Percentiles rank a stretch among this genome's conserved stretches.
phyloP scores from a whole-genome alignment of 164 flowering plant species.

The Berberis vulgaris region DNA sequence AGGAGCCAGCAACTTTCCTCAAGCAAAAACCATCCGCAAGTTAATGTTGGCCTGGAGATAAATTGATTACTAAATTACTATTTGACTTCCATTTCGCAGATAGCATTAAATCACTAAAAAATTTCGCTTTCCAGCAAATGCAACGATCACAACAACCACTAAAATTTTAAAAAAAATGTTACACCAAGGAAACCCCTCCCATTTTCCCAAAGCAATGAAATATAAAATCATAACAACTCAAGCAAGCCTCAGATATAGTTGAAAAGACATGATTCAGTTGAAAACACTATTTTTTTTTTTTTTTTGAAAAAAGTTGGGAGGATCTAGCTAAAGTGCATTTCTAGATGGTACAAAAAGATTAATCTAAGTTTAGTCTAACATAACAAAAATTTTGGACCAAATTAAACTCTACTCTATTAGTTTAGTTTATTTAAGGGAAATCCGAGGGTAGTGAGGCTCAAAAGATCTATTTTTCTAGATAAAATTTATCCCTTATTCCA shows the following conservation, averaged over 20 bases:
- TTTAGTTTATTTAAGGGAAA: no score
- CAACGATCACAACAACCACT: neutral
- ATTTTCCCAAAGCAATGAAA: neutral
- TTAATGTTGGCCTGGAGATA: conserved; percentile 8
- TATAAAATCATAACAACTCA: neutral
- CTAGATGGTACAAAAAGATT: no score
- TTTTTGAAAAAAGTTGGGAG: no score
- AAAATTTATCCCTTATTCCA: no score
- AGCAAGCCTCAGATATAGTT: neutral
- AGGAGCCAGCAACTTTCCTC: conserved; percentile 88
- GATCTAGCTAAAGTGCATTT: no score
- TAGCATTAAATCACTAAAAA: conserved; percentile 1
- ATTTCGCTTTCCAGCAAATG: no score
- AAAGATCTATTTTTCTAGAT: no score
- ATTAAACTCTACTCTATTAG: no score
- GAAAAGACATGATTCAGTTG: neutral
- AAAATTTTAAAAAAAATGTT: neutral
- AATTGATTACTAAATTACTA: neutral
- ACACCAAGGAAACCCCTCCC: conserved; percentile 1
- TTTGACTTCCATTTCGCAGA: neutral
- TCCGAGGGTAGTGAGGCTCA: no score
- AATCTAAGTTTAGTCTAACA: no score
- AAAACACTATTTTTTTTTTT: neutral
- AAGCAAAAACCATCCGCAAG: conserved; percentile 18
- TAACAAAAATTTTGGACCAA: no score